Evolutionary conservation across 306 rosid species (phyloP).

Genomic region (Cotoneaster glaucophyllus): DNA sequence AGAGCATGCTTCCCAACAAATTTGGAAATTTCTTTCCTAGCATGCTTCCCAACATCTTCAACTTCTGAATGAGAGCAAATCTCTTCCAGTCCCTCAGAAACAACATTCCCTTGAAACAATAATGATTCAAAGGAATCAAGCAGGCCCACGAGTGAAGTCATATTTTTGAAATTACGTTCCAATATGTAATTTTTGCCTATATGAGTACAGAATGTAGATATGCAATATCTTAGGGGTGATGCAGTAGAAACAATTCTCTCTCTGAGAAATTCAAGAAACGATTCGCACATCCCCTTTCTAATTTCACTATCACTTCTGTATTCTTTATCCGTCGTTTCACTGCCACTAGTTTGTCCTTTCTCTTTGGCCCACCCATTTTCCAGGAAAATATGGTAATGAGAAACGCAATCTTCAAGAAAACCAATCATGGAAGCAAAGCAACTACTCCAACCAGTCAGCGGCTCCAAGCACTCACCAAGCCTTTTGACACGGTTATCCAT

Average conservation of each 20-base stretch:
- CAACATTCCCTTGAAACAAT: constrained; percentile 27
- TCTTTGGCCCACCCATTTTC: constrained; percentile 33
- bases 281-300: constrained; percentile 13
- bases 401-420: constrained; percentile 59
- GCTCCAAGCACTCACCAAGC: constrained; percentile 36
- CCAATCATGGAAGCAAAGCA: constrained; percentile 45
- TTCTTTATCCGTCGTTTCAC: constrained; percentile 2
- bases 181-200: constrained; percentile 37
- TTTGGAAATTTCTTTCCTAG: constrained; percentile 34
- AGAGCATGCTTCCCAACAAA: constrained; percentile 69
- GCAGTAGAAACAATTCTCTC: constrained; percentile 33
- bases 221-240: constrained; percentile 25
- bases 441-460: constrained; percentile 46
- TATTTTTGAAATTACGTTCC: constrained; percentile 21
- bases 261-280: constrained; percentile 53
- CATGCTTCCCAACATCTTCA: constrained; percentile 16
- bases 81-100: constrained; percentile 34
- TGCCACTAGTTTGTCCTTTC: background rate
- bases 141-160: constrained; percentile 20
- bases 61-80: constrained; percentile 21
- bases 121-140: constrained; percentile 35
- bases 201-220: constrained; percentile 45
- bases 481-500: constrained; percentile 54
- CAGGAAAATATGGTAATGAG: constrained; percentile 42
- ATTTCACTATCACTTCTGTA: constrained; percentile 7